A percentile compares a stretch with the other conserved stretches of the same genome.
These are phyloP conservation scores for Acanthamoeba castellanii DNA, from an alignment of 208 protist species.

Conservation along the genomic window DNA sequence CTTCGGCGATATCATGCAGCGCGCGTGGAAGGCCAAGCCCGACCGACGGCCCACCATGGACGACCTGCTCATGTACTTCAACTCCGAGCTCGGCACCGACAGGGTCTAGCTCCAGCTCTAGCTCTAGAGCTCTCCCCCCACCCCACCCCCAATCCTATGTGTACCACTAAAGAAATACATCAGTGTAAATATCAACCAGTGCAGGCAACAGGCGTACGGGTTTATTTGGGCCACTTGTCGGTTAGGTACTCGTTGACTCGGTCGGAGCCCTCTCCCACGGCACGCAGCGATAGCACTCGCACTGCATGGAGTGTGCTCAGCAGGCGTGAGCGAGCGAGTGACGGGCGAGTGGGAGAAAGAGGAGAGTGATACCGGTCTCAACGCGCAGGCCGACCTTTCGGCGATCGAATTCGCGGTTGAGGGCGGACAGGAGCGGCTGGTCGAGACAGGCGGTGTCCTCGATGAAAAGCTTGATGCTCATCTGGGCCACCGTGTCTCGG, in stretches of 20 bases:
- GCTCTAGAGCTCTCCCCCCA: too few relatives aligned
- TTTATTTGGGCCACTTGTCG: background rate
- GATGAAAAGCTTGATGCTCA: background rate
- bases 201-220: too few relatives aligned
- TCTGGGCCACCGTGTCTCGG: background rate
- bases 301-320: background rate
- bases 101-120: background rate
- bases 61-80: background rate
- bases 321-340: too few relatives aligned
- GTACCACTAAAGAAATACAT: too few relatives aligned
- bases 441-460: conserved; percentile 2
- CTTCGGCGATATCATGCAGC: conserved; percentile 36
- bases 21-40: background rate
- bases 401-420: background rate
- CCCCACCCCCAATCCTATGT: too few relatives aligned
- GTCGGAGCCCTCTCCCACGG: background rate
- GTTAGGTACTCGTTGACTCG: background rate
- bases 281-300: background rate
- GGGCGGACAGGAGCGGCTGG: background rate
- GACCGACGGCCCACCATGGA: background rate
- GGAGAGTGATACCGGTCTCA: background rate
- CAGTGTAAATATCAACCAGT: too few relatives aligned
- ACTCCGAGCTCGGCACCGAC: background rate
- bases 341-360: too few relatives aligned
- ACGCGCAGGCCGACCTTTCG: background rate